Evolutionary conservation across 2,329 filamentous ascomycete species (phyloP).

Genomic region (Curvularia sp.): DNA sequence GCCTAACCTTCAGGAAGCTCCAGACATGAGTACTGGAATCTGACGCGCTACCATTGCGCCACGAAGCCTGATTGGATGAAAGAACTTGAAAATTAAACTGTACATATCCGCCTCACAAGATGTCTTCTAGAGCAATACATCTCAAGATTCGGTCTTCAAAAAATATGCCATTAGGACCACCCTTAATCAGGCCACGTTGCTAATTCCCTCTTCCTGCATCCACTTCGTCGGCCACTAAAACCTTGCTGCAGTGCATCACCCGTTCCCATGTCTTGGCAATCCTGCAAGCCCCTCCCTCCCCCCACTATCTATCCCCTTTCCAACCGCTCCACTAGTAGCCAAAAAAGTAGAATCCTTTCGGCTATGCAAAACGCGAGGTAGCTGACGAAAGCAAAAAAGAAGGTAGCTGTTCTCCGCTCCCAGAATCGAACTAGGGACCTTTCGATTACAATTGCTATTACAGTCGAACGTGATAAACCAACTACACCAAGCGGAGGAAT

Average conservation of each 20-base stretch:
- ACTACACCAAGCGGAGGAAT: conserved; percentile 42
- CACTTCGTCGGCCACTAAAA: conserved; percentile 8
- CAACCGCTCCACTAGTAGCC: neutral
- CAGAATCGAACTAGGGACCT: conserved; percentile 43
- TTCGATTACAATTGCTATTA: conserved; percentile 46
- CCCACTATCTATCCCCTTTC: too few species aligned
- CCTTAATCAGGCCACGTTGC: neutral
- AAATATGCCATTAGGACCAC: neutral
- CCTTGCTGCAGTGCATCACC: conserved; percentile 1
- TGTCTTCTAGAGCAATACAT: neutral
- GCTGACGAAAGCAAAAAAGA: neutral
- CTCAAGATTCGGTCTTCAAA: neutral
- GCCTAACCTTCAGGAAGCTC: conserved; percentile 38
- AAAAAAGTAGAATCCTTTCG: neutral
- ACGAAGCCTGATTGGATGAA: conserved; percentile 32
- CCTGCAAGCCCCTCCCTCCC: neutral
- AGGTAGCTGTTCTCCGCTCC: conserved; percentile 39
- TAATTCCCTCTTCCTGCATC: neutral
- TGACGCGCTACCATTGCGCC: conserved; percentile 44
- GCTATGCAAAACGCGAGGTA: neutral
- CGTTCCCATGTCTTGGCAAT: neutral
- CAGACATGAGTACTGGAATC: conserved; percentile 34
- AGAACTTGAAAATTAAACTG: neutral
- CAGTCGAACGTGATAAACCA: conserved; percentile 50
- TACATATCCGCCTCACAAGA: neutral